Conservation (phyloP, 345 rosid species). For the Heritiera littoralis region DNA sequence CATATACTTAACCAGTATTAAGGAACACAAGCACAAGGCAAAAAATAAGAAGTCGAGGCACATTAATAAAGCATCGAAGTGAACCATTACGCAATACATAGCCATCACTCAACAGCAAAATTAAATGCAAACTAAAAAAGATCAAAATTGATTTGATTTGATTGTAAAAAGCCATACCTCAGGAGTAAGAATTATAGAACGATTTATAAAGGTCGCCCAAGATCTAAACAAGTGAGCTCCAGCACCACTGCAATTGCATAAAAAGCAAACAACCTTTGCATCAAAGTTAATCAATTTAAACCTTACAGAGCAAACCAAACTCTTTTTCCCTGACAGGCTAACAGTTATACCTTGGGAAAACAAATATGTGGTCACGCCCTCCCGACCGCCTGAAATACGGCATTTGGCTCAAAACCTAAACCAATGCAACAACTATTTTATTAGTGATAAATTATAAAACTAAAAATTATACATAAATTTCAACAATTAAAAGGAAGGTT, state of each 20-base stretch:
- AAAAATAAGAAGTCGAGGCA: neutral
- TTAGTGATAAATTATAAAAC: neutral
- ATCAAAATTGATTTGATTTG: neutral
- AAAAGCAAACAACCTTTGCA: constrained; percentile 13
- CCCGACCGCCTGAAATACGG: constrained; percentile 85
- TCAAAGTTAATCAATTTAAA: constrained; percentile 20
- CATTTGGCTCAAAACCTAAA: constrained; percentile 88
- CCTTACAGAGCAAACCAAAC: neutral
- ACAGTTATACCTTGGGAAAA: constrained; percentile 77
- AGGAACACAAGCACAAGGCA: neutral
- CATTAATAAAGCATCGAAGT: neutral
- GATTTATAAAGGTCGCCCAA: constrained; percentile 72
- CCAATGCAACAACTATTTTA: neutral
- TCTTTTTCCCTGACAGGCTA: neutral
- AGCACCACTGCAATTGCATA: constrained; percentile 43
- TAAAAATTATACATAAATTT: neutral
- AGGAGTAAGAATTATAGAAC: constrained; percentile 79
- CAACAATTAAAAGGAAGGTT: neutral
- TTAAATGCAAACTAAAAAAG: neutral
- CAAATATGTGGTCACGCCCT: constrained; percentile 93
- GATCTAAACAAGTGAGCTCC: constrained; percentile 89
- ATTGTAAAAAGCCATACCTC: constrained; percentile 48
- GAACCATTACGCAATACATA: neutral
- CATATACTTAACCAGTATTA: neutral
- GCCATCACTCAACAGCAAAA: neutral